Evolutionary conservation across 2,329 filamentous ascomycete genomes (phyloP), one percentile per base, ranked within the genome.

Genomic region (Neocucurbitaria cava): DNA sequence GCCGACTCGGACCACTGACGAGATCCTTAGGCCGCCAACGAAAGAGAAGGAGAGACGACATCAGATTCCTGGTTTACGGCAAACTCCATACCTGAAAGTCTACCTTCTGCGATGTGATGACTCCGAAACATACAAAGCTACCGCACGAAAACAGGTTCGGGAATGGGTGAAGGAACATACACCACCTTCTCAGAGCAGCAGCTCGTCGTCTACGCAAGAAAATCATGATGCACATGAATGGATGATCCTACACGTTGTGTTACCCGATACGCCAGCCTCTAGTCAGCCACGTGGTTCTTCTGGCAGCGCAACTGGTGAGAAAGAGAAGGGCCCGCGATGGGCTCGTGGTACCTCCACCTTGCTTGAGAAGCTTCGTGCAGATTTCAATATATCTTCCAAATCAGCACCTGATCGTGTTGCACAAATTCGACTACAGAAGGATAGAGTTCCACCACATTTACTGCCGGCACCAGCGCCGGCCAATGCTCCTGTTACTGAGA

Each of bases 181-280:
- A 0, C 79, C 85, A 0, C 81, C 85, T 1, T 71, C 72, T 15
- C 79, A 84, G 52, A 80, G 78, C 54, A 80, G 78, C 54, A 83
- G 81, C 47, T 85, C 86, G 6, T 72, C 78, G 18, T 91, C 82
- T 68, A 88, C 86, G 18, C 89, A 92, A 69, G 94, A 97, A 70
- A 95, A 96, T 58, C 95, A 99, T 70, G 94, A 99, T 79, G 94
- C 95, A 0, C 96, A 90, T 65, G 95, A 99, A 76, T 98, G 93
- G 90, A 81, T 99, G 61, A 91, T 99, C 49, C 72, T 99, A 20
- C 95, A 99, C 73, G 91, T 99, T 23, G 90, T 97, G 11, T 82
- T 96, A 17, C 93, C 94, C 13, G 93, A 96, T 59, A 94, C 91
- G 0, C 82, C 86, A 13, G 92, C 91, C 1, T 88, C 91, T 20